Conservation (phyloP, 176 grass and related monocot genomes). For the Areca catechu region DNA sequence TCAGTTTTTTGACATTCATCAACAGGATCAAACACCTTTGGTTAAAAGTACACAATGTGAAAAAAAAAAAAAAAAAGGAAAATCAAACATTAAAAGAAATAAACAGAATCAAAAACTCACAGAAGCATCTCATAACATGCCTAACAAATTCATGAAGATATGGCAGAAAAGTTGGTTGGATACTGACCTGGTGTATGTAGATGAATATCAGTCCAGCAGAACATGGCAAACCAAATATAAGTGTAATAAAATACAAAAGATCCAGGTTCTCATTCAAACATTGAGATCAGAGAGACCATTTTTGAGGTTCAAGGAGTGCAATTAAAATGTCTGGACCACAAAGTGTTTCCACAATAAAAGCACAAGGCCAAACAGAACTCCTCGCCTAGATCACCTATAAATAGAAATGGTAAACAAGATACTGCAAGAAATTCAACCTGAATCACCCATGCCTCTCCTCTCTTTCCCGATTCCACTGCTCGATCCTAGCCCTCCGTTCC, state of each 20-base stretch:
- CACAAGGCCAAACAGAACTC: neutral
- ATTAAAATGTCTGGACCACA: slow-evolving; percentile 4
- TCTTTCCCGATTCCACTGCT: slow-evolving; percentile 75
- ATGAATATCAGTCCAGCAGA: too few relatives aligned
- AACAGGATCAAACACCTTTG: too few relatives aligned
- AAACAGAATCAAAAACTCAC: too few relatives aligned
- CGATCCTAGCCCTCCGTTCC: slow-evolving; percentile 76
- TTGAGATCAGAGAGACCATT: neutral
- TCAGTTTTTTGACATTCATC: too few relatives aligned
- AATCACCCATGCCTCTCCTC: slow-evolving; percentile 34
- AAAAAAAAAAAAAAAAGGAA: too few relatives aligned
- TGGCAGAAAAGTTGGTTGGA: too few relatives aligned
- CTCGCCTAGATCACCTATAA: slow-evolving; percentile 7
- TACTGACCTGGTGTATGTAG: too few relatives aligned
- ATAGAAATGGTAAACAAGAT: neutral
- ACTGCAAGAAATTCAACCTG: neutral
- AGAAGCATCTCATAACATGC: too few relatives aligned
- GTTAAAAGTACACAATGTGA: too few relatives aligned
- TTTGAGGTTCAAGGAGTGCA: slow-evolving; percentile 1
- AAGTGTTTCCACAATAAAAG: neutral
- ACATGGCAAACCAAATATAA: neutral
- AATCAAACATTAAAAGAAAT: too few relatives aligned
- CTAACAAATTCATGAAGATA: too few relatives aligned
- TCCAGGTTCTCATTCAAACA: neutral
- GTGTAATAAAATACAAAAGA: neutral